Conservation (phyloP, 805 yeast species). For the Candida easanensis region DNA sequence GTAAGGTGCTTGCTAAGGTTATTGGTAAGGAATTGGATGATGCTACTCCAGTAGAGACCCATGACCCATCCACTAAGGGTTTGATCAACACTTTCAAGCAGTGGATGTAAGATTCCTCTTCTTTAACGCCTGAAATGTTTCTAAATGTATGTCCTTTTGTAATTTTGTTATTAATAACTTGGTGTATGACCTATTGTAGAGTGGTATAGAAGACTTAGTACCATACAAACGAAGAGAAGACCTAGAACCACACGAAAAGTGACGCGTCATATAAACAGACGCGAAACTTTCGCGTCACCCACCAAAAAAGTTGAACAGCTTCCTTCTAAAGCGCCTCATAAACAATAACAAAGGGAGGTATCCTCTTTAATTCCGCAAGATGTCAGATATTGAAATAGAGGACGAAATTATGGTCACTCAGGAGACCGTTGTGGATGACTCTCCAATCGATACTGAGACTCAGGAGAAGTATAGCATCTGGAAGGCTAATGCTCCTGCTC, state of each 20-base stretch:
- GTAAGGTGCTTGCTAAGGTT: slow-evolving; percentile 95
- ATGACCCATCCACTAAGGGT: slow-evolving; percentile 89
- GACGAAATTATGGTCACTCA: neutral
- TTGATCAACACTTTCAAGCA: slow-evolving; percentile 93
- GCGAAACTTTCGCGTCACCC: slow-evolving; percentile 1
- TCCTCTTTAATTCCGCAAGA: neutral
- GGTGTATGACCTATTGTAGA: neutral
- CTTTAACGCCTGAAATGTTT: neutral
- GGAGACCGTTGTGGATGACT: neutral
- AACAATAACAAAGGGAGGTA: neutral
- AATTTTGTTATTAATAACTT: neutral
- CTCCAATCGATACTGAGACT: slow-evolving; percentile 8
- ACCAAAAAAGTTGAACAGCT: neutral
- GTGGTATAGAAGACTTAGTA: too few species aligned
- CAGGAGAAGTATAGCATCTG: slow-evolving; percentile 41
- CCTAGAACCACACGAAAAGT: neutral
- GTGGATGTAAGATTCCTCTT: slow-evolving; percentile 44
- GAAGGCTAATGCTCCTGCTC: slow-evolving; percentile 78
- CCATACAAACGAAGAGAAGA: too few species aligned
- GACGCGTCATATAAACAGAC: neutral
- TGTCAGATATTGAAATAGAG: neutral
- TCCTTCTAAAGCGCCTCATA: neutral
- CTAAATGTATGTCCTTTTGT: neutral
- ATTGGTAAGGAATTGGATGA: slow-evolving; percentile 86
- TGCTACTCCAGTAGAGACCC: slow-evolving; percentile 52